Evolutionary conservation across 441 rosid genomes (phyloP), one percentile per base, ranked within the genome.

Genomic region (Erodium moschatum): DNA sequence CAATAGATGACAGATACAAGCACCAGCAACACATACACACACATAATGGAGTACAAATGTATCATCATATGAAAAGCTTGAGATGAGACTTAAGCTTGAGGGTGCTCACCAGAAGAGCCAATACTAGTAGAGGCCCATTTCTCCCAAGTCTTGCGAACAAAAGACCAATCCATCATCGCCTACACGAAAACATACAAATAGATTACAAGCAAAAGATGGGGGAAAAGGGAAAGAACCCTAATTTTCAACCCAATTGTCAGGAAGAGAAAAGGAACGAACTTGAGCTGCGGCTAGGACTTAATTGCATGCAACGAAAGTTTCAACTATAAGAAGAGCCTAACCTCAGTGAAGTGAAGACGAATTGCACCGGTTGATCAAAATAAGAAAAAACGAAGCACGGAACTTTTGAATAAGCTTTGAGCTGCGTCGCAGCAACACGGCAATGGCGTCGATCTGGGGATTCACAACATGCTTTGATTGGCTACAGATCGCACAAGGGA

Each of bases 101-200:
- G 40, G 40, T 35, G 40, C 70, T 68, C 35, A 84, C 92, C 91
- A 1, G 87, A 75, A 70, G 89, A 82, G 31, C 91, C 89, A 72
- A 92, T 69, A 33, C 78, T 81, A 74, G 70, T 11, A 19, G 89
- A 74, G 70, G 85, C 84, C 98, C 97, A 90, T 80, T 86, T 86
- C n/a, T 87, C 88, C 98, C 96, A 90, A 69, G 85, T 73, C 82
- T 70, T 87, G 66, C 80, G 81, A 15, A 86, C 82, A 71, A 79
- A 85, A 66, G 69, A 77, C 85, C 87, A 89, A 67, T 92, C 84
- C 76, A 78, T 76, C 68, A 18, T 7, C 13, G 21, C 64, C 31
- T 60, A 10, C n/a, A 12, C 13, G 35, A 20, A 9, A 21, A 20
- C 6, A 56, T 9, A 58, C 63, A 58, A 58, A 19, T 58, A 18